A percentile compares a stretch with the other conserved stretches of the same genome.
Conservation (phyloP, 2,329 filamentous ascomycete genomes). For the Cladosporium sp. region DNA sequence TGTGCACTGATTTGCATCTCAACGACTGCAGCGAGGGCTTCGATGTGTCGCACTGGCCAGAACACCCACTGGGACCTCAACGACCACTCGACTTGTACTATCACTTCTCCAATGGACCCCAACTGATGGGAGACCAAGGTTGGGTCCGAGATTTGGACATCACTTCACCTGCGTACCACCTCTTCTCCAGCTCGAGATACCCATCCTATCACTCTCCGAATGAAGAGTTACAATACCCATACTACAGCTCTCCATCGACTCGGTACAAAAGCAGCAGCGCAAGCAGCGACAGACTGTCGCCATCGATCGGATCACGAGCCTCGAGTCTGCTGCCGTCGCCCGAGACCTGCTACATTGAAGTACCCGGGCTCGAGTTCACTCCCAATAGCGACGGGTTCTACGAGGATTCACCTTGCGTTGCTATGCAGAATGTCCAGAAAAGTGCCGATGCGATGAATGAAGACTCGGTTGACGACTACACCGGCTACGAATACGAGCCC, state of each 20-base stretch:
- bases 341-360: background rate
- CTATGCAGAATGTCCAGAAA: slow-evolving; percentile 6
- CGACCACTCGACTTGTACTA: background rate
- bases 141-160: background rate
- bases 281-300: slow-evolving; percentile 3
- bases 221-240: background rate
- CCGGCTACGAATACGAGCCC: background rate
- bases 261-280: slow-evolving; percentile 1
- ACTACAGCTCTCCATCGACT: slow-evolving; percentile 9
- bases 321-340: background rate
- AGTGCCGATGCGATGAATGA: background rate
- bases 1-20: background rate
- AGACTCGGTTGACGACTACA: background rate
- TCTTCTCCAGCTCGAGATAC: background rate
- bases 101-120: background rate
- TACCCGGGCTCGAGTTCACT: background rate
- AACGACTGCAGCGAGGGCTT: background rate
- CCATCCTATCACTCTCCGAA: background rate
- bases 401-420: background rate
- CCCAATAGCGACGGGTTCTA: background rate
- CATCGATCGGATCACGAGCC: background rate
- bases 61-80: background rate
- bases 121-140: background rate
- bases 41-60: background rate
- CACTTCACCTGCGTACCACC: background rate